These are phyloP conservation scores for Fomes fomentarius DNA, from an alignment of 1,284 basidiomycete species.

Conservation along the genomic window DNA sequence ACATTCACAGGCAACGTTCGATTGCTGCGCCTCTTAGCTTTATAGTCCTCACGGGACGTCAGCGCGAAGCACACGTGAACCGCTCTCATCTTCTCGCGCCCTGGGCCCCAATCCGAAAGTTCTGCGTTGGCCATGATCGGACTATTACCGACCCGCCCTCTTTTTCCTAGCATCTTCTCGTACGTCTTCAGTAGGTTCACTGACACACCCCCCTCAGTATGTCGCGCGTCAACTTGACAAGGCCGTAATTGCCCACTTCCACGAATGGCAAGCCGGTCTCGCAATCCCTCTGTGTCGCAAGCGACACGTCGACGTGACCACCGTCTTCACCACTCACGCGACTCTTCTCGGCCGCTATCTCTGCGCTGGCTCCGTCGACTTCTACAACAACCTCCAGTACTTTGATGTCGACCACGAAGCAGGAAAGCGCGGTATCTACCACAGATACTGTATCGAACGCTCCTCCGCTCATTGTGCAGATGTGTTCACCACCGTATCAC, in stretches of 20 bases:
- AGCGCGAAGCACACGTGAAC: conserved; percentile 8
- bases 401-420: conserved; percentile 99
- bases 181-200: not conserved
- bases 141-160: not conserved
- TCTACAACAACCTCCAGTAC: conserved; percentile 99
- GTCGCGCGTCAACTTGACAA: conserved; percentile 77
- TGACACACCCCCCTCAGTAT: conserved; percentile 54
- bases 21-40: not conserved
- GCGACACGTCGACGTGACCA: conserved; percentile 96
- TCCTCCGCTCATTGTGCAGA: conserved; percentile 94
- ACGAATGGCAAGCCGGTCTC: conserved; percentile 99
- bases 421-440: conserved; percentile 94
- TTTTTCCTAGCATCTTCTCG: not conserved
- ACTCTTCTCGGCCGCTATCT: conserved; percentile 97
- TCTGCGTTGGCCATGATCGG: not conserved
- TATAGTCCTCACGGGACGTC: not conserved
- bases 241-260: conserved; percentile 96
- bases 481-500: conserved; percentile 97
- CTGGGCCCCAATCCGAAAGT: not conserved
- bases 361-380: conserved; percentile 96
- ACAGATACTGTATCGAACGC: conserved; percentile 95
- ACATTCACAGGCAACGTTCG: not conserved
- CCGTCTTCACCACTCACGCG: conserved; percentile 98
- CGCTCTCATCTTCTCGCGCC: conserved; percentile 1
- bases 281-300: conserved; percentile 97